Base-by-base conservation (phyloP, 805 yeast genomes). In the Teunomyces gatunensis region DNA sequence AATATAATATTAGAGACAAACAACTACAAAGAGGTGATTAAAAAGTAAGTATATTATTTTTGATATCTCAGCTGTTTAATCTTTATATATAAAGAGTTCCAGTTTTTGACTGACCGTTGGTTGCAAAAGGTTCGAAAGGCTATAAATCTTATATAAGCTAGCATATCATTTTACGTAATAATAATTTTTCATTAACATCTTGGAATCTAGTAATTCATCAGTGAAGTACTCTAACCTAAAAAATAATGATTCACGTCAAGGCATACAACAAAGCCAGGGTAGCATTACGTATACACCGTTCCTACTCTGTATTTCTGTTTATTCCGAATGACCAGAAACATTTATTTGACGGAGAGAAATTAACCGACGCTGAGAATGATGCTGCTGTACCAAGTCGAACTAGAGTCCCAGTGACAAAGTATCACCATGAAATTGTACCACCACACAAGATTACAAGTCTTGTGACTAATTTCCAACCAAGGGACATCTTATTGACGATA, bases 401-500 rank as follows among this genome's bases (percentile, higher is more conserved):
- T 12, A 44, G 52, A 18, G 50, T 48, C 3, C 28, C 45, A 13
- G 32, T 51, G 4, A 40, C 47, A 6, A 61, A 56, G 48, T 49
- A 53, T 33, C 57, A 63, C 40, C 59, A 51, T 45, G 65, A 69
- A 28, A 67, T 73, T 39, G 51, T 59, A 12, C 58, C 61, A 35
- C 77, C 77, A 0, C 63, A 65, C 23, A 59, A 59, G 37, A 57
- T 66, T 3, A 61, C 67, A n/a, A 75, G 71, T 47, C 46, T 69
- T 12, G 51, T 68, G n/a, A 55, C 65, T 4, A 56, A 54, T 9
- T 67, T 70, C 0, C 49, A 50, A 5, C 51, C 57, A 30, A 67
- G 61, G 39, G 75, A 72, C 48, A 47, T 61, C 12, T 47, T 70
- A 45, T 55, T 62, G 15, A 57, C 74, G 0, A 47, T 64, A 3